These are phyloP conservation scores for Rhizopogon vinicolor DNA, from an alignment of 768 basidiomycete species.

Conservation along the genomic window DNA sequence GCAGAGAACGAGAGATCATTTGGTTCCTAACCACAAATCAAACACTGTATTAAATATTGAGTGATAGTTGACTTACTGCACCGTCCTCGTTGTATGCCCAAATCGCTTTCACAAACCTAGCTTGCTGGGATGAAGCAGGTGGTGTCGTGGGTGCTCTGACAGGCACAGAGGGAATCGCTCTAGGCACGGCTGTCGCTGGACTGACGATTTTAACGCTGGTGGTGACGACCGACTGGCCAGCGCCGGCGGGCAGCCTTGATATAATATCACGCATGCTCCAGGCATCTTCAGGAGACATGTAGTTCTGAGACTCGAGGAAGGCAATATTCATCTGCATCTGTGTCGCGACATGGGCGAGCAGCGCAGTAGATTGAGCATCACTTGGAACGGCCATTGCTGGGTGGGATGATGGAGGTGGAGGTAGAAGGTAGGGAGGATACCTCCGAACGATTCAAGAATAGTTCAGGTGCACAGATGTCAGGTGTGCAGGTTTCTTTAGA, in stretches of 20 bases:
- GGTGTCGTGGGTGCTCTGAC: background rate
- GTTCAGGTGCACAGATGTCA: background rate
- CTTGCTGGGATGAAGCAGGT: conserved; percentile 2
- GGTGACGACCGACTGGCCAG: conserved; percentile 12
- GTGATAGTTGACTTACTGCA: conserved; percentile 28
- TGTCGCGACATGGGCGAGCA: conserved; percentile 55
- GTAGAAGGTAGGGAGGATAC: background rate
- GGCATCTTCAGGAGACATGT: conserved; percentile 47
- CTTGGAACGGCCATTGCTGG: conserved; percentile 17
- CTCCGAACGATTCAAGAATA: background rate
- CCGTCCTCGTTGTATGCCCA: conserved; percentile 69
- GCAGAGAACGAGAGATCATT: conserved; percentile 75
- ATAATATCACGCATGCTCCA: conserved; percentile 37
- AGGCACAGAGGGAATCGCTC: conserved; percentile 11
- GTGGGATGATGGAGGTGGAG: background rate
- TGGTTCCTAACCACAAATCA: conserved; percentile 46
- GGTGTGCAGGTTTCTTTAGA: background rate
- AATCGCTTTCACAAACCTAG: conserved; percentile 34
- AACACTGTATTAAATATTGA: conserved; percentile 3
- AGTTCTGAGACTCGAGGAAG: conserved; percentile 52
- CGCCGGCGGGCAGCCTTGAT: conserved; percentile 35
- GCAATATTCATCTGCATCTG: conserved; percentile 54
- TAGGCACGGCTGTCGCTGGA: conserved; percentile 2
- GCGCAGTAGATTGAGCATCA: conserved; percentile 32
- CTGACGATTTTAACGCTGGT: conserved; percentile 7